Base-by-base conservation (phyloP, 768 basidiomycete genomes). In the Agaricus blazei region DNA sequence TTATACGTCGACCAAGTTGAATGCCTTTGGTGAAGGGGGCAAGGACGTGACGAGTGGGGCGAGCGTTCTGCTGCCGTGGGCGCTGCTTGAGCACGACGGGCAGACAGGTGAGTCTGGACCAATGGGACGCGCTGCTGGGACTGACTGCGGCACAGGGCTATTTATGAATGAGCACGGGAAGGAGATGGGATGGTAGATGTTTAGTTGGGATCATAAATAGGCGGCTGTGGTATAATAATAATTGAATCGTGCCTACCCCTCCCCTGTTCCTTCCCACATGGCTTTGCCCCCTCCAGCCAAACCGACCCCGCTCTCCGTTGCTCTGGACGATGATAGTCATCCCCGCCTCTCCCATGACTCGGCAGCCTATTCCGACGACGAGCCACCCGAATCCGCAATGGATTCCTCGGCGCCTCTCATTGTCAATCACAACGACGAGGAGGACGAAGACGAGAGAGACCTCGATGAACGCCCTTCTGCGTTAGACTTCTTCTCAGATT, bases 361-460 rank as follows among this genome's bases (percentile, higher is more conserved):
- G 24, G 28, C 45, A 14, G 9, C 40, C 14, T 49, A 40, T 26
- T 50, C 54, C 48, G 59, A 62, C 54, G 62, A 54, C 41, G 66
- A 65, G 38, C 67, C 66, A 9, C 47, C 52, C 26, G 59, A 70
- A 24, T 64, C 70, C 2, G 67, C 65, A 36, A 61, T 69, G 5
- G 72, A 74, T 59, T 73, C 73, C 27, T 72, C 79, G 36, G 72
- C 85, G 12, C 82, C 82, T 15, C 79, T 88, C 46, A 78, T 88
- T 51, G 80, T 88, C 29, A 79, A 86, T 36, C 81, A 83, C 47
- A 75, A 84, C 63, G 70, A 72, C 24, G 74, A 77, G 19, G 62
- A 51, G 19, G 68, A 70, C 47, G 71, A 75, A 41, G 73, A 76
- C 14, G 58, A 58, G 44, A 40, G 54, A 27, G 47, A 56, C 23